phyloP scores from a whole-genome alignment of 768 basidiomycete species.

The Sporobolomyces roseus region DNA sequence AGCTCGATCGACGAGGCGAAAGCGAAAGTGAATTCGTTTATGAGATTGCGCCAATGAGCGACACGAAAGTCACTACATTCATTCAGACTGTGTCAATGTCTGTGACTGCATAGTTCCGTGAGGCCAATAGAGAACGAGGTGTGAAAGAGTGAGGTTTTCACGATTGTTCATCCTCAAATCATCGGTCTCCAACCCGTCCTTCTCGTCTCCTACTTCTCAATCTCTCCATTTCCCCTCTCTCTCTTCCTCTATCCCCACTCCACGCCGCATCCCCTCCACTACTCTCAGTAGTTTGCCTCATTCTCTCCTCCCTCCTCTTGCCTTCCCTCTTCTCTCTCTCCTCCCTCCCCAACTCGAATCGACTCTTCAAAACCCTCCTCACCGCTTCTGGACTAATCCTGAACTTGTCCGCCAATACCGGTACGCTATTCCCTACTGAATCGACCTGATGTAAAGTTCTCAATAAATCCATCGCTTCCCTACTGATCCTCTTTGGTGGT shows the following conservation, averaged over 20 bases:
- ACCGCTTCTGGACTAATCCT: constrained; percentile 77
- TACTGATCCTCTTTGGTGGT: constrained; percentile 72
- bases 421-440: constrained; percentile 62
- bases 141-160: no score
- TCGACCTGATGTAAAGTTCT: constrained; percentile 64
- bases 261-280: background rate
- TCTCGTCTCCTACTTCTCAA: no score
- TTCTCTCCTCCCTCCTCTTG: constrained; percentile 41
- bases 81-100: no score
- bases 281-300: background rate
- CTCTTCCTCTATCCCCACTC: background rate
- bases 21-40: no score
- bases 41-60: no score
- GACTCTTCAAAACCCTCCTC: constrained; percentile 70
- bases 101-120: no score
- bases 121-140: no score
- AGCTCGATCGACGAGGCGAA: no score
- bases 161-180: no score
- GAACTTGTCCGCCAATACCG: constrained; percentile 69
- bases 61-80: no score
- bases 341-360: constrained; percentile 62
- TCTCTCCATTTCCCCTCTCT: background rate
- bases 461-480: constrained; percentile 77
- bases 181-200: no score
- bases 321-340: constrained; percentile 43